Conservation (phyloP, 352 stramenopile species). For the Peronospora belbahrii region DNA sequence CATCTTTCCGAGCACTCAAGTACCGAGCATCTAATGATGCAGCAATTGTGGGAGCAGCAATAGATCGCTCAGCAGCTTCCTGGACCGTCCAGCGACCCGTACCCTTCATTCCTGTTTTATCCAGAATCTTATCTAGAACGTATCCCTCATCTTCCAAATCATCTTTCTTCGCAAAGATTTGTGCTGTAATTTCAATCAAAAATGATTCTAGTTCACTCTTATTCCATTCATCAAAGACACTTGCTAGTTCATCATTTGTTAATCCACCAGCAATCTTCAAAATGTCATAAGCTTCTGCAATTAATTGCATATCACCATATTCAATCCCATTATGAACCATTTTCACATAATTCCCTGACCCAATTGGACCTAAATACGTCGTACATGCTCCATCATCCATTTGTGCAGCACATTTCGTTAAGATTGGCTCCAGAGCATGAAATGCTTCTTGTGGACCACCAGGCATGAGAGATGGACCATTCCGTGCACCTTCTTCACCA, state of each 20-base stretch:
- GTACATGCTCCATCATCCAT: conserved; percentile 93
- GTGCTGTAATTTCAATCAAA: conserved; percentile 98
- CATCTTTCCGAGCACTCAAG: conserved; percentile 93
- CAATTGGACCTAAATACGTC: conserved; percentile 93
- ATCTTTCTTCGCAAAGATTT: conserved; percentile 97
- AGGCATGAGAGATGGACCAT: conserved; percentile 98
- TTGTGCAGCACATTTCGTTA: conserved; percentile 95
- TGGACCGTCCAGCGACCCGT: conserved; percentile 96
- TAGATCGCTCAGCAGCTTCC: conserved; percentile 91
- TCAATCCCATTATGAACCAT: conserved; percentile 99
- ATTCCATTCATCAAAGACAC: conserved; percentile 97
- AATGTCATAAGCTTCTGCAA: conserved; percentile 97
- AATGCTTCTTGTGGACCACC: conserved; percentile 94
- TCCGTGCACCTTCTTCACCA: conserved; percentile 96
- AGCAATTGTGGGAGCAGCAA: conserved; percentile 96
- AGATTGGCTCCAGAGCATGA: conserved; percentile 94
- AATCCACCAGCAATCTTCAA: conserved; percentile 90
- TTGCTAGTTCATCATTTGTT: conserved; percentile 86
- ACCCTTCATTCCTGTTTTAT: conserved; percentile 99
- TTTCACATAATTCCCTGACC: conserved; percentile 99
- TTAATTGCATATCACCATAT: conserved; percentile 99
- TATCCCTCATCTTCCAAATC: conserved; percentile 85
- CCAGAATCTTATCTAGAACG: conserved; percentile 94
- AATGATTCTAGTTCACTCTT: conserved; percentile 93
- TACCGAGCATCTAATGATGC: conserved; percentile 95